These are phyloP conservation scores for Austroboletus niveus DNA, from an alignment of 1,284 basidiomycete species.

Conservation along the genomic window DNA sequence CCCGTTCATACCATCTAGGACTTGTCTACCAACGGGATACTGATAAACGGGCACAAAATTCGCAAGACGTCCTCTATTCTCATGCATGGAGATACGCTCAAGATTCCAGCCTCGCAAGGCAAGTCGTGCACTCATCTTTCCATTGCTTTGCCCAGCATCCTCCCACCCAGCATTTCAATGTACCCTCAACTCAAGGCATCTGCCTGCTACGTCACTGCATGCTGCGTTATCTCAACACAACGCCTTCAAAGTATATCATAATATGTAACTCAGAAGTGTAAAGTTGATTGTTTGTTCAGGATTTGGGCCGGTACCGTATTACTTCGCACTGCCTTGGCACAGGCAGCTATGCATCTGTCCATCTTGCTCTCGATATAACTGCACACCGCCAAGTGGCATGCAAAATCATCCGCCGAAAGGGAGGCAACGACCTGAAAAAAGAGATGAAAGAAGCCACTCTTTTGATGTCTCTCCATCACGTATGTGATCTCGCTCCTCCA, in stretches of 20 bases:
- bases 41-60: constrained; percentile 68
- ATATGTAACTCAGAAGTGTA: constrained; percentile 2
- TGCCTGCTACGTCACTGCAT: constrained; percentile 50
- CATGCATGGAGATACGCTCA: constrained; percentile 69
- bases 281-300: constrained; percentile 31
- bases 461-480: constrained; percentile 67
- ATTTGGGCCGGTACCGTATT: constrained; percentile 62
- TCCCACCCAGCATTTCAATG: constrained; percentile 62
- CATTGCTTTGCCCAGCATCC: neutral
- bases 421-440: constrained; percentile 53
- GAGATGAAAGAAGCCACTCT: constrained; percentile 78
- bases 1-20: constrained; percentile 46
- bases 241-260: constrained; percentile 46
- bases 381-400: constrained; percentile 75
- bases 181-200: constrained; percentile 51
- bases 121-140: constrained; percentile 7
- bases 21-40: constrained; percentile 73
- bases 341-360: constrained; percentile 79
- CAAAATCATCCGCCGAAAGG: constrained; percentile 70
- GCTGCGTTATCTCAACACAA: constrained; percentile 55
- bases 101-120: constrained; percentile 67
- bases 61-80: constrained; percentile 63
- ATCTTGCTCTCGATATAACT: constrained; percentile 67
- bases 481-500: constrained; percentile 32
- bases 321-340: constrained; percentile 74